phyloP scores from a whole-genome alignment of 345 rosid genomes.

The Bruguiera sexangula region DNA sequence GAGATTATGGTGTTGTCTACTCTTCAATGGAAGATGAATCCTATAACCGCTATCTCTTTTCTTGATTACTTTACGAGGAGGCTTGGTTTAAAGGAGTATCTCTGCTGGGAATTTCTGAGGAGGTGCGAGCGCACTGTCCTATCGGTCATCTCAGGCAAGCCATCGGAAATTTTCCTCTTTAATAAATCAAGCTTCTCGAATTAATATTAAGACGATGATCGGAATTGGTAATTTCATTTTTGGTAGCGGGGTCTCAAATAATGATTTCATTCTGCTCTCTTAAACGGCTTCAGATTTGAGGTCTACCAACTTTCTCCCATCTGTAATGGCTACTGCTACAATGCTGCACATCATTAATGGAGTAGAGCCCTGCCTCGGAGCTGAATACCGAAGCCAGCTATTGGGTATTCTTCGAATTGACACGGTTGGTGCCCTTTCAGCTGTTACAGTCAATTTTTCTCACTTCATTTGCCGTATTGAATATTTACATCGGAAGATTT shows the following conservation, averaged over 20 bases:
- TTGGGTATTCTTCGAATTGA: constrained; percentile 50
- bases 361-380: constrained; percentile 47
- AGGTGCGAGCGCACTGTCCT: constrained; percentile 64
- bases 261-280: not conserved
- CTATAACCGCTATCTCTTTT: constrained; percentile 75
- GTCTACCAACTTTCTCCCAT: constrained; percentile 63
- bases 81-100: constrained; percentile 55
- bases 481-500: not conserved
- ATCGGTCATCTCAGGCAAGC: constrained; percentile 60
- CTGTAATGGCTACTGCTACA: constrained; percentile 78
- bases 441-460: too few species aligned
- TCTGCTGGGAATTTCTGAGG: constrained; percentile 67
- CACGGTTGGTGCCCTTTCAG: constrained; percentile 36
- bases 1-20: constrained; percentile 86
- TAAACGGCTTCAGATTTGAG: constrained; percentile 50
- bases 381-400: constrained; percentile 52
- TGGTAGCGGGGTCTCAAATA: not conserved
- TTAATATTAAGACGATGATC: not conserved
- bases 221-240: not conserved
- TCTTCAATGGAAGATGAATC: constrained; percentile 90
- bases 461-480: too few species aligned
- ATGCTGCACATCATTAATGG: constrained; percentile 68
- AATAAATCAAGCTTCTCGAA: not conserved
- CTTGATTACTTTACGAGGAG: constrained; percentile 68
- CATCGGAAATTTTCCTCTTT: not conserved